Base-by-base conservation (phyloP, 805 yeast species). In the Candida chilensis region DNA sequence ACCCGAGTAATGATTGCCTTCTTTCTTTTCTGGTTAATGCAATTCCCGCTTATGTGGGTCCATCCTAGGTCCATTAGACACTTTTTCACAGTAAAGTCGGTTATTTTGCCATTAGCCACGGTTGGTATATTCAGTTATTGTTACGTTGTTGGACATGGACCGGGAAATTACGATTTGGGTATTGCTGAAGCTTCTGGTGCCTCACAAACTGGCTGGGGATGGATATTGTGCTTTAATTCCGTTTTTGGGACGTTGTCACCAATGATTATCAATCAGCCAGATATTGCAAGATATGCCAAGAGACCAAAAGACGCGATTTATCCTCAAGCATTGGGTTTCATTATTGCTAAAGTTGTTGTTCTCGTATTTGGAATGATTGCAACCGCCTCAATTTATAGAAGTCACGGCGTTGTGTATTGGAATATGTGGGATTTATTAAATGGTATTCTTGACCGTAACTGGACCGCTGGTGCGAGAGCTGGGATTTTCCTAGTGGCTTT, bases 371-470 rank as follows among this genome's bases (percentile, higher is more conserved):
- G 41, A 8, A 37, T 39, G 41, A 33, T 32, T 17, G 17, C 32
- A n/a, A 30, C 36, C 6, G 27, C 24, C 19, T 30, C 39, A 4
- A 20, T 39, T 11, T 24, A 28, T 16, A 35, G 41, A 26, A 39
- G 39, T 15, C 37, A 39, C 27, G 43, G 52, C 14, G 32, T 25
- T 4, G 37, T 41, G 3, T 48, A 48, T 31, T 48, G 54, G 54
- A 47, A 39, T 24, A 43, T 42, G 42, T 48, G 52, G 52, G 52
- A 42, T 18, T 33, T 47, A 20, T 25, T 44, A 21, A 30, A 34
- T 10, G 52, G 49, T 10, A 47, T 49, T 24, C 31, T 46, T 7
- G 52, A 48, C 20, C 30, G 45, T 27, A 46, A 45, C 25, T 49
- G 52, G 52, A 21, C 32, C 8, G 34, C 54, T 10, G 51, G 50